Evolutionary conservation across 257 asterid genomes (phyloP), one percentile per base, ranked within the genome.

Genomic region (Thymus quinquecostatus): DNA sequence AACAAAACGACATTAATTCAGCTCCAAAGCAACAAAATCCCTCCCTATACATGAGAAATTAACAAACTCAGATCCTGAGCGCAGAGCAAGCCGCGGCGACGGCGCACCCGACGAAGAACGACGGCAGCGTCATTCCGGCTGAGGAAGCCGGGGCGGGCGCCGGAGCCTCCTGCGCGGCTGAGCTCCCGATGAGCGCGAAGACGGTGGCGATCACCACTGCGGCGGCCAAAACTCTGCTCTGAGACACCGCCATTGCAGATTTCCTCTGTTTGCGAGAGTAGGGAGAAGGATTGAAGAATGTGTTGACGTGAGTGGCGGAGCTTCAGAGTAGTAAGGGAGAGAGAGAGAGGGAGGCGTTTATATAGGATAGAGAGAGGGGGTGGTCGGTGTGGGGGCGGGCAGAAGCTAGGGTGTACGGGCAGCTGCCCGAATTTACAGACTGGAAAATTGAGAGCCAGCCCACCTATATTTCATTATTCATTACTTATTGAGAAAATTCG

Each of bases 351-450:
- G 0, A 6, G 38, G 36, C 9, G 34, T 0, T 41, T 73, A 21
- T 77, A 70, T 65, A 55, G 50, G 21, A 21, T 21, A 70, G 27
- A 54, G 74, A 33, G 72, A 10, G 69, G 44, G 32, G 2, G 72
- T 29, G 48, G 32, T 6, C 59, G 51, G 34, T 13, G 63, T 27
- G 69, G 73, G 48, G 68, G 44, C 3, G 91, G 91, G 87, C 82
- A 82, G 80, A n/a, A 14, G 74, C 43, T 47, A 47, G 84, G 79
- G 56, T 66, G 77, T 41, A 45, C 73, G 86, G 88, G 88, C 81
- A 80, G 81, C 74, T 86, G 82, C 83, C 88, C 88, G 79, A 57
- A 69, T 60, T 58, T 63, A 83, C 89, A 84, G 84, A 73, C 86
- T 86, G 86, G 86, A 70, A 55, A 75, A 54, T 69, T 57, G 53